Base-by-base conservation (phyloP, 208 protist species). In the Zelonia costaricensis region DNA sequence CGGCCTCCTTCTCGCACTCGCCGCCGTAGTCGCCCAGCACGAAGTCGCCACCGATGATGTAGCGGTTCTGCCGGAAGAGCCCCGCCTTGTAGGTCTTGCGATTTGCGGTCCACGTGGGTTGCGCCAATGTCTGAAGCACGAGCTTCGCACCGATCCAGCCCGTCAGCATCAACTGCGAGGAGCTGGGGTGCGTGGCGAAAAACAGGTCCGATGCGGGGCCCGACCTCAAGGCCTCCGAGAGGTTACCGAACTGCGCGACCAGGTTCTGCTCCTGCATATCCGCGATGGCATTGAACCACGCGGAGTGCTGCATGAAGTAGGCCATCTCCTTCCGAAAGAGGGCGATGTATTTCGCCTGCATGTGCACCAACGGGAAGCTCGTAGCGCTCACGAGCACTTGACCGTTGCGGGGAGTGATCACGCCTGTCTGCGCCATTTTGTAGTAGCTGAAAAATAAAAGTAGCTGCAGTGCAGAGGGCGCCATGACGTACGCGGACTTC, bases 11-110 rank as follows among this genome's bases (percentile, higher is more conserved):
- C 4, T 35, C 38, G 40, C 70, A 74, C 40, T n/a, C 23, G 27
- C 72, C 80, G 44, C 84, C 80, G 58, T 75, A 91, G 60, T 85
- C 74, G 38, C 80, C 84, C 16, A 85, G 25, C 8, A 91, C 49
- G 47, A 76, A 62, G 68, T 87, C 80, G 18, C 69, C 65, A 20
- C 62, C 71, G 31, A 87, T 57, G 22, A 83, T 18, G 59, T 78
- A 87, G 18, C 80, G 70, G 20, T 78, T 76, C 47, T 91, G 84
- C 6, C 31, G 15, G 44, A 85, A 85, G 1, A 91, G 39, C 0
- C 63, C 62, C 1, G n/a, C 20, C 53, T 68, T 16, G 61, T 68
- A 84, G 18, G 55, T 42, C 0, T 42, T 12, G 4, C 68, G 65
- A 54, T 52, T 56, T 12, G 20, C 9, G n/a, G 51, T 59, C 56